Percentiles rank a stretch among this genome's conserved stretches.
These are phyloP conservation scores for Geosmithia flava DNA, from an alignment of 2,329 filamentous ascomycete species.

Conservation along the genomic window DNA sequence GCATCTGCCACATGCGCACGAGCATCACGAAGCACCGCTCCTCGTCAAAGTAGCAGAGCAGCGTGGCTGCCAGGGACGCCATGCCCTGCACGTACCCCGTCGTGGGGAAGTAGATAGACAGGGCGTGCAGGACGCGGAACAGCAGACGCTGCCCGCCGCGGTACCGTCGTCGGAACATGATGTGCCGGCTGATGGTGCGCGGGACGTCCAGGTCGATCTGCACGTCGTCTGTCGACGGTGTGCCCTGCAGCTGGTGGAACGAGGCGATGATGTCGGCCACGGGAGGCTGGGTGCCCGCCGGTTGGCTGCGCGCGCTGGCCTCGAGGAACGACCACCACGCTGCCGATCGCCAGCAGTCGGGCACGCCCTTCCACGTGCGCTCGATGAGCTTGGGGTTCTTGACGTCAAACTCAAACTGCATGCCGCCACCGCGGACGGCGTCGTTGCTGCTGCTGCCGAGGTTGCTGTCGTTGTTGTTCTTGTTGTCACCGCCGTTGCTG, in stretches of 20 bases:
- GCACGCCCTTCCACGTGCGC: conserved; percentile 95
- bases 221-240: conserved; percentile 76
- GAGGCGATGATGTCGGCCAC: conserved; percentile 61
- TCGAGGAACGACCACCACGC: conserved; percentile 93
- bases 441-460: conserved; percentile 24
- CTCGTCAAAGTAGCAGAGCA: conserved; percentile 95
- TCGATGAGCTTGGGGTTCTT: conserved; percentile 76
- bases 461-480: not conserved
- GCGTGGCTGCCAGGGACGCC: conserved; percentile 82
- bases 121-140: conserved; percentile 83
- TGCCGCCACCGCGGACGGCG: conserved; percentile 41
- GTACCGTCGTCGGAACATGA: conserved; percentile 93
- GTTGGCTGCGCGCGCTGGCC: conserved; percentile 56
- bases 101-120: conserved; percentile 81
- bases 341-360: conserved; percentile 83
- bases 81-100: conserved; percentile 97
- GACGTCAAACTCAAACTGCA: conserved; percentile 67
- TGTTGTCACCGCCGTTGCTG: too few species aligned
- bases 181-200: conserved; percentile 84
- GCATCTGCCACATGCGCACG: conserved; percentile 82
- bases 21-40: conserved; percentile 93
- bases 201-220: conserved; percentile 98
- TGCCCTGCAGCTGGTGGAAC: conserved; percentile 61
- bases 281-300: conserved; percentile 25
- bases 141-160: conserved; percentile 82